These are phyloP conservation scores for Suillus occidentalis DNA, from an alignment of 768 basidiomycete genomes.

Conservation along the genomic window DNA sequence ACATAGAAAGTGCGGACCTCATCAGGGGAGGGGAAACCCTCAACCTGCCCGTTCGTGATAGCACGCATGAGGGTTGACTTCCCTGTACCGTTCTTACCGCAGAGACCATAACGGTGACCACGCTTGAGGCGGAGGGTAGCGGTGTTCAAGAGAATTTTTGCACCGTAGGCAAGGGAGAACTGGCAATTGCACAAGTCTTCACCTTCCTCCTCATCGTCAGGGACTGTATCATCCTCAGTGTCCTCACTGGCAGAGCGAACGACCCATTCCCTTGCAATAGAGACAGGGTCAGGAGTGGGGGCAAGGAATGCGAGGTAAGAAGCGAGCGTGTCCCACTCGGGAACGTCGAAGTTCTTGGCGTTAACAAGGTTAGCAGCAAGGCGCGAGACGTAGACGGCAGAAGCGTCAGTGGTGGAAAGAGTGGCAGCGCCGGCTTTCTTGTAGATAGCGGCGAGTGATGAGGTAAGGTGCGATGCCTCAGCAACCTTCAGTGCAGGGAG, in stretches of 20 bases:
- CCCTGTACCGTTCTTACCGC: slow-evolving; percentile 98
- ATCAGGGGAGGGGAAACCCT: slow-evolving; percentile 96
- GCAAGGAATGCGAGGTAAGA: slow-evolving; percentile 73
- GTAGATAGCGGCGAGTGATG: slow-evolving; percentile 74
- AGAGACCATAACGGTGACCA: slow-evolving; percentile 97
- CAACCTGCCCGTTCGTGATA: slow-evolving; percentile 93
- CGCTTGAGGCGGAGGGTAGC: slow-evolving; percentile 96
- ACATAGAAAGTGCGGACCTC: slow-evolving; percentile 99
- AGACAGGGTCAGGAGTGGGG: slow-evolving; percentile 61
- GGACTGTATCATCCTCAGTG: slow-evolving; percentile 61
- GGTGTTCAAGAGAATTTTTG: slow-evolving; percentile 96
- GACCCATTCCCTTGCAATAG: slow-evolving; percentile 80
- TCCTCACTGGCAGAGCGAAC: slow-evolving; percentile 85
- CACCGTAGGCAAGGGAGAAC: slow-evolving; percentile 98
- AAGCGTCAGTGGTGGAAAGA: slow-evolving; percentile 56
- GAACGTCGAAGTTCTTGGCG: slow-evolving; percentile 87
- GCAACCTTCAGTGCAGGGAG: slow-evolving; percentile 82
- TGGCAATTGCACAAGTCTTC: slow-evolving; percentile 99
- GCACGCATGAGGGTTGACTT: slow-evolving; percentile 95
- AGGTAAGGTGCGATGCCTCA: slow-evolving; percentile 65
- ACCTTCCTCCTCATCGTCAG: slow-evolving; percentile 94
- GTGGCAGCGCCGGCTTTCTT: slow-evolving; percentile 74
- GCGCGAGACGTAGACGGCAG: slow-evolving; percentile 67
- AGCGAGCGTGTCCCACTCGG: slow-evolving; percentile 82
- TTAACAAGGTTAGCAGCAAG: slow-evolving; percentile 88